phyloP scores from a whole-genome alignment of 352 stramenopile genomes.

The Pythium diclinum region DNA sequence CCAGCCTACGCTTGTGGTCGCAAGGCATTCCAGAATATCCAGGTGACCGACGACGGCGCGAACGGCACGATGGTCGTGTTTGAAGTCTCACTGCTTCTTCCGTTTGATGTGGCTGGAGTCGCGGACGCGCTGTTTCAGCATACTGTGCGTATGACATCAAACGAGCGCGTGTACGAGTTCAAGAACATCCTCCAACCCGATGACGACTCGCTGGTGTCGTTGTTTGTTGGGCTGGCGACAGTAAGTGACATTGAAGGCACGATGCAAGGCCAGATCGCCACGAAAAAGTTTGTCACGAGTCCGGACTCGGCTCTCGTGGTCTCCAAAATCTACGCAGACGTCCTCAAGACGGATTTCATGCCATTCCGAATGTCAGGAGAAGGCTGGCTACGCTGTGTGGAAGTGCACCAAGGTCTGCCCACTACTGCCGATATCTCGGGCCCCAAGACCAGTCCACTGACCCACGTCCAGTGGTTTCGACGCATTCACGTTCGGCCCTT shows the following conservation, averaged over 20 bases:
- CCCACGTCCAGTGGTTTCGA: constrained; percentile 11
- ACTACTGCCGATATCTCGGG: not conserved
- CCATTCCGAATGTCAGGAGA: constrained; percentile 1
- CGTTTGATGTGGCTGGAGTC: constrained; percentile 5
- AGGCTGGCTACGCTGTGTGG: constrained; percentile 7
- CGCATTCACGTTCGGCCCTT: not conserved
- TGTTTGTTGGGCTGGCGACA: not conserved
- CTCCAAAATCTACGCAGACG: constrained; percentile 11
- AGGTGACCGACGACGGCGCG: not conserved
- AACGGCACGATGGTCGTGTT: not conserved
- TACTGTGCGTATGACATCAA: constrained; percentile 6
- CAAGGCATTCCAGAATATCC: constrained; percentile 5
- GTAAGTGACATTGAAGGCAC: not conserved
- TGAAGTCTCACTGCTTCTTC: constrained; percentile 4
- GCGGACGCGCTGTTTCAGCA: constrained; percentile 15
- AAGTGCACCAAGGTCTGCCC: constrained; percentile 2
- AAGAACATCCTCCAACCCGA: constrained; percentile 5
- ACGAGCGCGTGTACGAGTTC: constrained; percentile 12
- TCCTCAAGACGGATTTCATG: not conserved
- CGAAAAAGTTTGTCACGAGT: not conserved
- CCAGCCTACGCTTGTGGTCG: not conserved
- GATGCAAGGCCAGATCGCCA: constrained; percentile 18
- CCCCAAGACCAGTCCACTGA: constrained; percentile 4
- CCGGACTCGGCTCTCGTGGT: not conserved
- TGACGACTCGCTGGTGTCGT: constrained; percentile 8